Percentiles rank a stretch among this genome's conserved stretches.
Conservation (phyloP, 768 basidiomycete genomes). For the Russula emetica region DNA sequence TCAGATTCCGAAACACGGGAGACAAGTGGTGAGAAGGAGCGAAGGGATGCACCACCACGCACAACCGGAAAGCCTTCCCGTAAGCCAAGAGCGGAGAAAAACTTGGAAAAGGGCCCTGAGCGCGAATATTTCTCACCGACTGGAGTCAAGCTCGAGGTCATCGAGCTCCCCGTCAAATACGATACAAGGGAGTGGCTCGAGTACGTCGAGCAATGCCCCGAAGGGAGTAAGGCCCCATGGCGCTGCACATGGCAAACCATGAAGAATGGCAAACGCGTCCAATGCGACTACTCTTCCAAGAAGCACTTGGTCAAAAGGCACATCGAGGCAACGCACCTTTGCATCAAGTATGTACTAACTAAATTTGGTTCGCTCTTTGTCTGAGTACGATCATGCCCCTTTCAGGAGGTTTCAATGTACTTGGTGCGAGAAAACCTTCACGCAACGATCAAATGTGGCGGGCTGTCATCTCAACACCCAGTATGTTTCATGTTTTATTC, state of each 20-base stretch:
- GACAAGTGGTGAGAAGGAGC: background rate
- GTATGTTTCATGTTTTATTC: slow-evolving; percentile 35
- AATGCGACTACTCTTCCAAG: slow-evolving; percentile 46
- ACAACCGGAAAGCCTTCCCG: slow-evolving; percentile 12
- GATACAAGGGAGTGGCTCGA: slow-evolving; percentile 26
- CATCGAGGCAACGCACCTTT: slow-evolving; percentile 57
- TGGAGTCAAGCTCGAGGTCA: slow-evolving; percentile 27
- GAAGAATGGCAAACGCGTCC: slow-evolving; percentile 33
- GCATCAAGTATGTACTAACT: slow-evolving; percentile 47
- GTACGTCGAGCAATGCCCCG: slow-evolving; percentile 24
- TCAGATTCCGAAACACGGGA: slow-evolving; percentile 10
- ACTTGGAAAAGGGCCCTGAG: slow-evolving; percentile 11
- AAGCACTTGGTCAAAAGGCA: slow-evolving; percentile 69
- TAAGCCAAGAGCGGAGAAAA: slow-evolving; percentile 1
- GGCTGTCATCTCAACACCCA: slow-evolving; percentile 54
- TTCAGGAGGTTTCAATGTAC: slow-evolving; percentile 50
- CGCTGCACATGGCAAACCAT: slow-evolving; percentile 42
- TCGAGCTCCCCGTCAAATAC: slow-evolving; percentile 27
- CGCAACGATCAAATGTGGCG: slow-evolving; percentile 54
- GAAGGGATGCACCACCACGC: slow-evolving; percentile 4
- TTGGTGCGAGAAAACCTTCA: slow-evolving; percentile 51
- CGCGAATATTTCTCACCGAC: slow-evolving; percentile 24
- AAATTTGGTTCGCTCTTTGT: slow-evolving; percentile 27
- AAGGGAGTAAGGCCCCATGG: slow-evolving; percentile 32
- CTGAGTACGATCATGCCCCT: slow-evolving; percentile 12